Evolutionary conservation across 2,329 filamentous ascomycete genomes (phyloP).

Genomic region (Purpureocillium lavendulum): DNA sequence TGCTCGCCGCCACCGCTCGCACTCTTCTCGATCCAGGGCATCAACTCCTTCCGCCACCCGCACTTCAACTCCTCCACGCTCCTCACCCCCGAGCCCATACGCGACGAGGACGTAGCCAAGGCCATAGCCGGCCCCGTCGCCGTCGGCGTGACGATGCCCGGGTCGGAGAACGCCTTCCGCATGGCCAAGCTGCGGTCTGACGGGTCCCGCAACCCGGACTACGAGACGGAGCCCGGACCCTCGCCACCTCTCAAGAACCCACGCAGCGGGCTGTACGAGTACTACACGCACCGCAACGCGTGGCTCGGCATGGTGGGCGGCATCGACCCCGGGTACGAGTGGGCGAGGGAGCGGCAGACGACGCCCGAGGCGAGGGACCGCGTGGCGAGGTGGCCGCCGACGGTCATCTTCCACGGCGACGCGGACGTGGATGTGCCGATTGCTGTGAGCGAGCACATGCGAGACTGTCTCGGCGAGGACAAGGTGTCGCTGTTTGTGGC

Average conservation of each 20-base stretch:
- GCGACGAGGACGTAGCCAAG: conserved; percentile 13
- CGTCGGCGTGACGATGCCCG: conserved; percentile 12
- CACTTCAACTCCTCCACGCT: conserved; percentile 26
- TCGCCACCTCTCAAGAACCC: neutral
- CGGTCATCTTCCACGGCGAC: conserved; percentile 24
- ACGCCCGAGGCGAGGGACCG: conserved; percentile 5
- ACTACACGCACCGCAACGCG: conserved; percentile 22
- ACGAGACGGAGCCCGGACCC: conserved; percentile 2
- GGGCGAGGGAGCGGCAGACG: conserved; percentile 10
- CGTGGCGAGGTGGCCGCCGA: conserved; percentile 19
- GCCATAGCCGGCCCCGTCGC: conserved; percentile 14
- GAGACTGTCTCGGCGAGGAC: conserved; percentile 13
- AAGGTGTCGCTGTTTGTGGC: conserved; percentile 18
- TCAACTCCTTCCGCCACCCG: conserved; percentile 24
- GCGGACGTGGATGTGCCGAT: conserved; percentile 18
- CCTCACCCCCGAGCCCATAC: conserved; percentile 16
- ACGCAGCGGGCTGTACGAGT: conserved; percentile 21
- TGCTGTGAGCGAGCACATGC: conserved; percentile 18
- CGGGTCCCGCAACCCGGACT: conserved; percentile 17
- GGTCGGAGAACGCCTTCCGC: conserved; percentile 13
- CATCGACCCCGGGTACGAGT: conserved; percentile 22
- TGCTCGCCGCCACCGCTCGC: conserved; percentile 19
- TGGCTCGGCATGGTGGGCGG: conserved; percentile 17
- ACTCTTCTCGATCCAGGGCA: conserved; percentile 24
- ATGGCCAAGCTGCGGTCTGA: conserved; percentile 16